Conservation (phyloP, 495 filamentous ascomycete species). For the Neurospora sp. region DNA sequence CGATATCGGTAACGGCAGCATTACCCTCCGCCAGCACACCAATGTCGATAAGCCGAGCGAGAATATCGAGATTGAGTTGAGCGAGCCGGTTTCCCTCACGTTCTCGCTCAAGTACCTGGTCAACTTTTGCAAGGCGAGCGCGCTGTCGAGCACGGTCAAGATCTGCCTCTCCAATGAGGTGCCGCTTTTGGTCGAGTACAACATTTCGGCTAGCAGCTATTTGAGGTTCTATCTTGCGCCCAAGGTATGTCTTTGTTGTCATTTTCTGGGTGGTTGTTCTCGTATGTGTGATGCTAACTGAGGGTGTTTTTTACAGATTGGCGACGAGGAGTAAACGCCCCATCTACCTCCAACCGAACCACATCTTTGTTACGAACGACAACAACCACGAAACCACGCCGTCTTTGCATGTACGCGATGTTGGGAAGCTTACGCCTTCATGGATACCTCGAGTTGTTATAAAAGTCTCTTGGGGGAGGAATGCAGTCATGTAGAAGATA, state of each 20-base stretch:
- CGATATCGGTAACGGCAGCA: slow-evolving; percentile 90
- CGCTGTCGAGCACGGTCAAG: slow-evolving; percentile 71
- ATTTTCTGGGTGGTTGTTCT: background rate
- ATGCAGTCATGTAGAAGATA: background rate
- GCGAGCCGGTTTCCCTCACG: slow-evolving; percentile 87
- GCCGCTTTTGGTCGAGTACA: slow-evolving; percentile 89
- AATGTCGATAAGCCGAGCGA: slow-evolving; percentile 84
- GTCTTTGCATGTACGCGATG: background rate
- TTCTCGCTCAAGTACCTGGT: slow-evolving; percentile 99
- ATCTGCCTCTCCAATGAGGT: slow-evolving; percentile 94
- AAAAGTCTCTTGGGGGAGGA: background rate
- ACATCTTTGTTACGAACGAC: background rate
- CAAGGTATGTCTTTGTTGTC: slow-evolving; percentile 52
- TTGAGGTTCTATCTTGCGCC: slow-evolving; percentile 95
- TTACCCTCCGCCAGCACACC: slow-evolving; percentile 80
- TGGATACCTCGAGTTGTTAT: background rate
- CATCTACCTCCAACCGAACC: background rate
- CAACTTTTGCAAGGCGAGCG: slow-evolving; percentile 98
- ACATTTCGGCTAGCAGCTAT: slow-evolving; percentile 63
- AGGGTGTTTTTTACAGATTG: slow-evolving; percentile 47
- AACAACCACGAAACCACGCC: background rate
- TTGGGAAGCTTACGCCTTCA: background rate
- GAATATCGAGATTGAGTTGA: slow-evolving; percentile 80
- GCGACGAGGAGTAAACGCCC: slow-evolving; percentile 70
- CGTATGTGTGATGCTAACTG: slow-evolving; percentile 1